Base-by-base conservation (phyloP, 2,329 filamentous ascomycete species). In the Ophiocordyceps camponoti-floridani region DNA sequence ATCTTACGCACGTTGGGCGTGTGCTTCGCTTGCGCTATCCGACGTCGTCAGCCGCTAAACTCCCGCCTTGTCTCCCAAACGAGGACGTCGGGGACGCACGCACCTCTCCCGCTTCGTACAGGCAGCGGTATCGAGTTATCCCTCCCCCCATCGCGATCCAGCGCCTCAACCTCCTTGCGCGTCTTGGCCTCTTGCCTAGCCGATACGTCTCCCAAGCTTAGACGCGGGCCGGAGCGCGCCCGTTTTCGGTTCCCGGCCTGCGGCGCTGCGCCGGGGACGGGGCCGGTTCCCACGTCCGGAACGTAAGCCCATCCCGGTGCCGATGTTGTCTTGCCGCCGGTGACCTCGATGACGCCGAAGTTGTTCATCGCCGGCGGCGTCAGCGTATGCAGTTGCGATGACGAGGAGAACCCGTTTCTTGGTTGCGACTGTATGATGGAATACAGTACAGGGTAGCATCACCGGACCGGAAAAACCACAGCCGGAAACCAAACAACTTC, bases 281-380 rank as follows among this genome's bases (percentile, higher is more conserved):
- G 69, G 45, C 75, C 70, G 46, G 73, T 70, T 40, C 60, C 72
- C 58, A 74, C 79, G 57, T 94, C 85, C 28, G 87, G 79, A 1
- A 95, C 84, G 59, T 94, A 94, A 12, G 86, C 86, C 82, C 87
- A 96, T 55, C 89, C 89, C 1, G 89, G 87, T 1, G 85, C 83
- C 41, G 73, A 68, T 41, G 76, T 75, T 14, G 77, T 78, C 48
- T 77, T 77, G 27, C 77, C 68, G 56, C 76, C 78, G 33, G 85
- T 83, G 46, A 95, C 68, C 53, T 94, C 82, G 62, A 93, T 79
- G 54, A 96, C 85, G 54, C 84, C 82, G 52, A 82, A 81, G 54
- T 79, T 77, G 57, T 77, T 73, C 72, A 77, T 79, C 42, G 45
- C 58, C 47, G 48, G 23, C 18, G 11, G 9, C 19, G 35, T 38